Evolutionary conservation across 164 flowering plant species (phyloP).

Genomic region (Vitis vinifera): DNA sequence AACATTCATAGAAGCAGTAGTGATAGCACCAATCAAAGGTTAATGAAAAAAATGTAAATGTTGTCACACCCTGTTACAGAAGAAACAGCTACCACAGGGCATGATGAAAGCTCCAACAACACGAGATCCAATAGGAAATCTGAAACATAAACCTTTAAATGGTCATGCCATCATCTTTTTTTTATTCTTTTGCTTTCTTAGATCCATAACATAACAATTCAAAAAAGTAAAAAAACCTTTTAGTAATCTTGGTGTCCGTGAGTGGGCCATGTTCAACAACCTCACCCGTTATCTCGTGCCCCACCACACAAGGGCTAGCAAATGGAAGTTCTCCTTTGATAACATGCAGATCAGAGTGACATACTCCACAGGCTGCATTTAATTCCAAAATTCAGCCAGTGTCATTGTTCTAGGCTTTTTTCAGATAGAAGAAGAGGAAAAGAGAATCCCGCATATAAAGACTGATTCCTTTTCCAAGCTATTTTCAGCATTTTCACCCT

Average conservation of each 20-base stretch:
- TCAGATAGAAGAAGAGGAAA: too few relatives aligned
- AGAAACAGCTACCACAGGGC: slow-evolving; percentile 96
- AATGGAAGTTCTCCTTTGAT: slow-evolving; percentile 97
- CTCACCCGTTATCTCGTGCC: slow-evolving; percentile 98
- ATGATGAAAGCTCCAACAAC: slow-evolving; percentile 97
- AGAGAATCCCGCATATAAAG: too few relatives aligned
- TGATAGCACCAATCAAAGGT: neutral
- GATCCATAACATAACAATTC: neutral
- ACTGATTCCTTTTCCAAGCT: too few relatives aligned
- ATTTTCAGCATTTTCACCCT: too few relatives aligned
- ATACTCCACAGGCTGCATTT: slow-evolving; percentile 90
- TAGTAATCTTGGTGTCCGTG: slow-evolving; percentile 57
- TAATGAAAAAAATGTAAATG: neutral
- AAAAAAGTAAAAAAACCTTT: slow-evolving; percentile 43
- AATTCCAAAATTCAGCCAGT: neutral
- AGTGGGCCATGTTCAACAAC: slow-evolving; percentile 88
- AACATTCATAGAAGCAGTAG: neutral
- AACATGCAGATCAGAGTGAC: slow-evolving; percentile 99
- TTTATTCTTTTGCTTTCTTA: neutral
- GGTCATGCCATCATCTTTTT: too few relatives aligned
- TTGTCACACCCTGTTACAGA: slow-evolving; percentile 74
- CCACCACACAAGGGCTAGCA: slow-evolving; percentile 89
- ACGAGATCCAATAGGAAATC: slow-evolving; percentile 87
- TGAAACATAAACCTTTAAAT: slow-evolving; percentile 21
- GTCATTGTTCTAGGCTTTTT: too few relatives aligned